Evolutionary conservation across 148 eudicot genomes (phyloP).

Genomic region (Rhododendron kiyosumense): DNA sequence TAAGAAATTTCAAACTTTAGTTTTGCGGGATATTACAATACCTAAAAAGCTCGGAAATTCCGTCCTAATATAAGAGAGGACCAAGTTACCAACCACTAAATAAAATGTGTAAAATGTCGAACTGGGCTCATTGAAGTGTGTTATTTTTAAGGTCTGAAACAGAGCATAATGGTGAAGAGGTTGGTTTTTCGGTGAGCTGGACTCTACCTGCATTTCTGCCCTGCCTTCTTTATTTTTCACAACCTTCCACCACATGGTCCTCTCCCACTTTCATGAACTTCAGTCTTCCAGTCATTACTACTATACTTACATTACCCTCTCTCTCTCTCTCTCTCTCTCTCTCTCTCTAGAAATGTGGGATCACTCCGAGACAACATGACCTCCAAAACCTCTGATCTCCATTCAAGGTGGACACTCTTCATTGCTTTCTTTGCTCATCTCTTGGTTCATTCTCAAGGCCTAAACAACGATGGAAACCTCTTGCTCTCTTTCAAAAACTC

Average conservation of each 20-base stretch:
- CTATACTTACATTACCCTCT: not conserved
- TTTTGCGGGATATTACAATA: too few species aligned
- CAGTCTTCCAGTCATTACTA: slow-evolving; percentile 17
- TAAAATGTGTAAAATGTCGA: not conserved
- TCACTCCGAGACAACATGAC: slow-evolving; percentile 29
- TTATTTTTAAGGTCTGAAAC: slow-evolving; percentile 14
- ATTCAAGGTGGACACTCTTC: slow-evolving; percentile 24
- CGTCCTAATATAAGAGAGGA: not conserved
- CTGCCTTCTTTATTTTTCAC: slow-evolving; percentile 8
- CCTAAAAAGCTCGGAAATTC: too few species aligned
- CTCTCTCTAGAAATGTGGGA: slow-evolving; percentile 24
- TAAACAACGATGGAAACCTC: slow-evolving; percentile 58
- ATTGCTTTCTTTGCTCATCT: not conserved
- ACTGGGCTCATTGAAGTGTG: not conserved
- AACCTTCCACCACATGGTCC: slow-evolving; percentile 21
- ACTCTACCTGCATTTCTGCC: slow-evolving; percentile 22
- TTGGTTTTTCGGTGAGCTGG: slow-evolving; percentile 28
- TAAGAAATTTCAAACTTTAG: too few species aligned
- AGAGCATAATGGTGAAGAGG: slow-evolving; percentile 33
- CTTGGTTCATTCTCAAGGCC: slow-evolving; percentile 7
- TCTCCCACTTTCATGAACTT: slow-evolving; percentile 21
- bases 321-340: slow-evolving; percentile 21
- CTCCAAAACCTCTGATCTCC: slow-evolving; percentile 17
- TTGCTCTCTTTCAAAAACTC: slow-evolving; percentile 68
- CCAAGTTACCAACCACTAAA: not conserved